Percentiles rank a stretch among this genome's conserved stretches.
These are phyloP conservation scores for Mycena rebaudengoi DNA, from an alignment of 768 basidiomycete species.

Conservation along the genomic window DNA sequence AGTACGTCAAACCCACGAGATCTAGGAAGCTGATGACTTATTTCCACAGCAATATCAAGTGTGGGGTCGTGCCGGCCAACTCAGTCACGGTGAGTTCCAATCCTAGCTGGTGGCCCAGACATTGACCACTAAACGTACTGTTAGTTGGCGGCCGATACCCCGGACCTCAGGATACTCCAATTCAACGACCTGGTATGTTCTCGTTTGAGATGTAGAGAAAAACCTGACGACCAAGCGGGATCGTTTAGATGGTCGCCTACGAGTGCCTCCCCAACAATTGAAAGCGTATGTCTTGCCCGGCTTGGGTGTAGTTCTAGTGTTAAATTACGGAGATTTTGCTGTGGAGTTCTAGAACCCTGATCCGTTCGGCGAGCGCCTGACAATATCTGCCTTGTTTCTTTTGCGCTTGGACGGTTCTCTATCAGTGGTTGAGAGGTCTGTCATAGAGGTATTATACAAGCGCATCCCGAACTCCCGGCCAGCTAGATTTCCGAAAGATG, in stretches of 20 bases:
- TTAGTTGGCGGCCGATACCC: not conserved
- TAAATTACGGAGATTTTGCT: not conserved
- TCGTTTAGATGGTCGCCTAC: not conserved
- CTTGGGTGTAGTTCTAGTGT: not conserved
- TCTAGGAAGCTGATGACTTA: not conserved
- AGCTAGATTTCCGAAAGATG: no score
- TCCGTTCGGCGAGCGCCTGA: not conserved
- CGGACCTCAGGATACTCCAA: not conserved
- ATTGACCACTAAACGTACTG: not conserved
- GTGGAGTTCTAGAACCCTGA: not conserved
- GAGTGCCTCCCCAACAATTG: not conserved
- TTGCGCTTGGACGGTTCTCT: not conserved
- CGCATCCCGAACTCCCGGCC: no score
- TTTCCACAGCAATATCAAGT: not conserved
- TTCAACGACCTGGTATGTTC: constrained; percentile 8
- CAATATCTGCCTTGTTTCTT: constrained; percentile 3
- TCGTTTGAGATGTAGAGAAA: constrained; percentile 1
- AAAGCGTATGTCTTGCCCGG: not conserved
- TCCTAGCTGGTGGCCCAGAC: not conserved
- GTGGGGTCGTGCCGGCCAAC: constrained; percentile 3
- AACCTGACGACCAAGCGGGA: not conserved
- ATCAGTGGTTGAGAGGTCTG: no score
- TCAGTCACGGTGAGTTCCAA: constrained; percentile 3
- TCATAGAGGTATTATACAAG: no score
- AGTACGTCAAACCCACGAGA: not conserved